Conservation (phyloP, 1,139 yeast species). For the Candida sanyaensis region DNA sequence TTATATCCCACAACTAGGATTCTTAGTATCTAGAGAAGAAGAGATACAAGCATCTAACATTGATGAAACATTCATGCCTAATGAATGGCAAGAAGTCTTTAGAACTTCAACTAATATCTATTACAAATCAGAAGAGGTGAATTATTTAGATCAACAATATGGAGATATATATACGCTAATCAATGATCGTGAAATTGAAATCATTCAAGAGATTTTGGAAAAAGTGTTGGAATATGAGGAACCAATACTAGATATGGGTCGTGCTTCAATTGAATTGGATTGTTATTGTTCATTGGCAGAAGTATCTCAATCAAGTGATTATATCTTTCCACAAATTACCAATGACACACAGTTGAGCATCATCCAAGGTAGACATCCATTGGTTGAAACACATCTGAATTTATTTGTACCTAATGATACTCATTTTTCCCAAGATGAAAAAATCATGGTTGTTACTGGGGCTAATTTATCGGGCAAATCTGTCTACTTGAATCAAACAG, state of each 20-base stretch:
- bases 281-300: conserved; percentile 37
- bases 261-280: conserved; percentile 34
- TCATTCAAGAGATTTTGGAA: conserved; percentile 32
- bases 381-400: conserved; percentile 35
- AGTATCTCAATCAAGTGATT: conserved; percentile 29
- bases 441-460: conserved; percentile 41
- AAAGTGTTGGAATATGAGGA: conserved; percentile 19
- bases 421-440: conserved; percentile 13
- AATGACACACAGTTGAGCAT: conserved; percentile 22
- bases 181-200: conserved; percentile 42
- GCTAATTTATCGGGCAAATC: conserved; percentile 57
- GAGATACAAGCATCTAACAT: conserved; percentile 3
- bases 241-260: conserved; percentile 18
- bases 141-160: conserved; percentile 31
- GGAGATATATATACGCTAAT: conserved; percentile 45
- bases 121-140: conserved; percentile 32
- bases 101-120: conserved; percentile 35
- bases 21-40: conserved; percentile 25
- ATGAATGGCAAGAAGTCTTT: conserved; percentile 38
- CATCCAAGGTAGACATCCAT: conserved; percentile 37
- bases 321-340: conserved; percentile 37
- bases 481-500: conserved; percentile 44
- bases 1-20: conserved; percentile 50
- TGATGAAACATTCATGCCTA: background rate
- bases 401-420: conserved; percentile 40